These are phyloP conservation scores for Amaranthus hypochondriacus DNA, from an alignment of 148 eudicot genomes.

Conservation along the genomic window DNA sequence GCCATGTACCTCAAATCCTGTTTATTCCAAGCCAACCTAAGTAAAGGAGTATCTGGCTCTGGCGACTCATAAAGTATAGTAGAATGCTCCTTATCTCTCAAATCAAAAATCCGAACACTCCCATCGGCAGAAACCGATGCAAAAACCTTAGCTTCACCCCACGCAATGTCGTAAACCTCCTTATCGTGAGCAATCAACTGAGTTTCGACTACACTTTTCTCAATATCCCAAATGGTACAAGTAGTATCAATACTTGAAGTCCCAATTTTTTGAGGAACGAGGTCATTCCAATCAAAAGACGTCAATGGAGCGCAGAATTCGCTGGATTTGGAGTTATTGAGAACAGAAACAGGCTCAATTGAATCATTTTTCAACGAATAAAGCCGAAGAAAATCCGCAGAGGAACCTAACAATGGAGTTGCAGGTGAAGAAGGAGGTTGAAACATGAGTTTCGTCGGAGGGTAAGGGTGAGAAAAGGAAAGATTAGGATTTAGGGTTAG, in stretches of 20 bases:
- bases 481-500: constrained; percentile 48
- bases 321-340: constrained; percentile 75
- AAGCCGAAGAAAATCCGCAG: constrained; percentile 69
- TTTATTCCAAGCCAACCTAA: constrained; percentile 92
- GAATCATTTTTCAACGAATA: constrained; percentile 39
- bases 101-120: constrained; percentile 81
- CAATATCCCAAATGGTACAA: constrained; percentile 94
- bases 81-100: constrained; percentile 93
- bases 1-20: constrained; percentile 95
- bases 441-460: constrained; percentile 87
- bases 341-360: constrained; percentile 38
- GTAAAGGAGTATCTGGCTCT: constrained; percentile 75
- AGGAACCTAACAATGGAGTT: constrained; percentile 51
- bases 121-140: constrained; percentile 96
- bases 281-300: constrained; percentile 92
- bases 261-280: constrained; percentile 66
- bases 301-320: constrained; percentile 87
- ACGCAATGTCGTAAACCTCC: constrained; percentile 97
- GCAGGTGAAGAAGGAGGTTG: constrained; percentile 42
- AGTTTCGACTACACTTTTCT: constrained; percentile 72
- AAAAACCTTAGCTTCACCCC: constrained; percentile 92
- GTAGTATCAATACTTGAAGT: constrained; percentile 86
- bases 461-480: constrained; percentile 80
- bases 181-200: constrained; percentile 94
- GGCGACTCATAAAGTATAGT: constrained; percentile 94